Conservation (phyloP, 2,329 filamentous ascomycete species). For the Aspergillus quadricinctus region DNA sequence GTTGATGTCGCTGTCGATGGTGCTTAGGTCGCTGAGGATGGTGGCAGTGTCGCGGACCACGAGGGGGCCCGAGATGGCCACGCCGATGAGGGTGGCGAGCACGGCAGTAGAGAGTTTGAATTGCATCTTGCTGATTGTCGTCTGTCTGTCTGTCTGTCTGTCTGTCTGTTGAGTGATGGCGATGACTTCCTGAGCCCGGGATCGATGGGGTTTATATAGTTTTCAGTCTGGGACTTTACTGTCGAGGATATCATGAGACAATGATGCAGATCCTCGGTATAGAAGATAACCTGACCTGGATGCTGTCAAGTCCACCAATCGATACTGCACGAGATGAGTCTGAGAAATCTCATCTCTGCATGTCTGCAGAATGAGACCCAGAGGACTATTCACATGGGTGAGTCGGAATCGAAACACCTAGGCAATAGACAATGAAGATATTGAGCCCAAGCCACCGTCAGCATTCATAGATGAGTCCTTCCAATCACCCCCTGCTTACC, state of each 20-base stretch:
- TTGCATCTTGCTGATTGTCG: neutral
- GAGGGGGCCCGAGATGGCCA: neutral
- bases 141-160: neutral
- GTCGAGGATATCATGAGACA: neutral
- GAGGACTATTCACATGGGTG: neutral
- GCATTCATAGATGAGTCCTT: neutral
- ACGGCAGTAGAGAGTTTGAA: neutral
- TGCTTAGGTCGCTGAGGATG: conserved; percentile 7
- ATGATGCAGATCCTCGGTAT: neutral
- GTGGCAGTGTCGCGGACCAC: conserved; percentile 1
- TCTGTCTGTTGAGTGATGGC: neutral
- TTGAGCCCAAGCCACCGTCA: neutral
- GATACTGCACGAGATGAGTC: neutral
- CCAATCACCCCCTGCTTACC: neutral
- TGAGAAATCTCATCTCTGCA: neutral
- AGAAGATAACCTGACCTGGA: neutral
- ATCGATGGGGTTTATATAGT: neutral
- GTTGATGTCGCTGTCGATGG: conserved; percentile 2
- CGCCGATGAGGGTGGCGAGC: neutral
- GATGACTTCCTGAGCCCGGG: neutral
- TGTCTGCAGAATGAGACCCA: neutral
- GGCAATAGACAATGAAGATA: neutral
- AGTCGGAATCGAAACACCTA: neutral
- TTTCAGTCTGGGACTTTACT: neutral
- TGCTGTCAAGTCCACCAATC: neutral